Percentiles rank a stretch among this genome's conserved stretches.
Conservation (phyloP, 371 early-diverging fungal genomes). For the Rhizopus microsporus region DNA sequence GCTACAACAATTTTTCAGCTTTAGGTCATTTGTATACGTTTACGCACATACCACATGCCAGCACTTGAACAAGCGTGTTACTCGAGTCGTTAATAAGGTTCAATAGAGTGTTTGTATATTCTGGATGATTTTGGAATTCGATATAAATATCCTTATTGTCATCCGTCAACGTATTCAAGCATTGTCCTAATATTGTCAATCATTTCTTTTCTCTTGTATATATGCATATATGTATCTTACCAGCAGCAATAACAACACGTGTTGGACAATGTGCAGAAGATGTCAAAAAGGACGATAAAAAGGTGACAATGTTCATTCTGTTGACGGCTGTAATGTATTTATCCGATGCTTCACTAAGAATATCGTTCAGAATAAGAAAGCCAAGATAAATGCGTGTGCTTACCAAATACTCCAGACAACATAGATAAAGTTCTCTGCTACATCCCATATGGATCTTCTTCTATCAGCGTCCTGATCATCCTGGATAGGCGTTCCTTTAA, state of each 20-base stretch:
- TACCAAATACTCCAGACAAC: constrained; percentile 67
- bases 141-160: constrained; percentile 69
- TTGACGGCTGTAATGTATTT: constrained; percentile 68
- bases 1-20: constrained; percentile 22
- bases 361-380: background rate
- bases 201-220: background rate
- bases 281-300: constrained; percentile 68
- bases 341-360: constrained; percentile 66
- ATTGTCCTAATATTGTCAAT: constrained; percentile 61
- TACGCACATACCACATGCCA: constrained; percentile 55
- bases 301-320: constrained; percentile 63
- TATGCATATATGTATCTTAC: constrained; percentile 25
- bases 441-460: constrained; percentile 68
- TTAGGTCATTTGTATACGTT: background rate
- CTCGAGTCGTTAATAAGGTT: constrained; percentile 45
- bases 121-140: constrained; percentile 62
- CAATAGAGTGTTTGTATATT: constrained; percentile 54
- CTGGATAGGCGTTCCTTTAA: constrained; percentile 46
- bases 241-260: constrained; percentile 67
- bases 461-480: constrained; percentile 55
- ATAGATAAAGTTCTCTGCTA: constrained; percentile 74
- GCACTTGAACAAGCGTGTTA: constrained; percentile 53
- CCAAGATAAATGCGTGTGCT: background rate
- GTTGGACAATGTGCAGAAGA: constrained; percentile 62
- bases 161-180: constrained; percentile 82